These are phyloP conservation scores for Bocquillonia castaneifolia DNA, from an alignment of 441 rosid genomes.

Conservation along the genomic window DNA sequence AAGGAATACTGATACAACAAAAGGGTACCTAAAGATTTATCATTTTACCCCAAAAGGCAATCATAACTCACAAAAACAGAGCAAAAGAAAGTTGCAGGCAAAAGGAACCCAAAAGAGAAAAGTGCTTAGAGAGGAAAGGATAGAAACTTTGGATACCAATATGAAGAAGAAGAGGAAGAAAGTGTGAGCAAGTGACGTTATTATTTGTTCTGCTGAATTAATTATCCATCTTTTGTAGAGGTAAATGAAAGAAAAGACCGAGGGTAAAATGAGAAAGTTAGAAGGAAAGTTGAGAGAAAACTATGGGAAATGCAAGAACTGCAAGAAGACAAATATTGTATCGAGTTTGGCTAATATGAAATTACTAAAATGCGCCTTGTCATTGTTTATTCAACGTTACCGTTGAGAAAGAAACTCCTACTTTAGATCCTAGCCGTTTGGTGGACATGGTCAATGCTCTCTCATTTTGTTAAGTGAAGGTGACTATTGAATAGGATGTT, in stretches of 20 bases:
- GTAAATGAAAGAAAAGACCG: not conserved
- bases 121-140: slow-evolving; percentile 19
- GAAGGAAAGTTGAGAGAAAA: slow-evolving; percentile 2
- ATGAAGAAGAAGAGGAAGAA: slow-evolving; percentile 21
- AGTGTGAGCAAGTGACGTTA: slow-evolving; percentile 16
- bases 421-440: not conserved
- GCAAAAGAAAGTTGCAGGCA: slow-evolving; percentile 22
- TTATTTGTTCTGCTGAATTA: not conserved
- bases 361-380: slow-evolving; percentile 19
- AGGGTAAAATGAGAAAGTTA: slow-evolving; percentile 31
- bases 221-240: too few species aligned
- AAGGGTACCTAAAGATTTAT: not conserved
- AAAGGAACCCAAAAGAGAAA: slow-evolving; percentile 13
- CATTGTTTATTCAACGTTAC: slow-evolving; percentile 19
- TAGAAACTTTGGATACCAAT: slow-evolving; percentile 39
- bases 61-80: slow-evolving; percentile 3
- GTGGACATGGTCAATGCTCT: slow-evolving; percentile 4
- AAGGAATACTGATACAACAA: not conserved
- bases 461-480: not conserved
- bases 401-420: slow-evolving; percentile 8
- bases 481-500: not conserved
- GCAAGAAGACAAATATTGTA: slow-evolving; percentile 16
- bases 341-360: not conserved
- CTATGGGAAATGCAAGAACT: slow-evolving; percentile 1
- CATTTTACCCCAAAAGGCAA: not conserved